phyloP scores from a whole-genome alignment of 179 eudicot genomes.

The Pouteria campechiana region DNA sequence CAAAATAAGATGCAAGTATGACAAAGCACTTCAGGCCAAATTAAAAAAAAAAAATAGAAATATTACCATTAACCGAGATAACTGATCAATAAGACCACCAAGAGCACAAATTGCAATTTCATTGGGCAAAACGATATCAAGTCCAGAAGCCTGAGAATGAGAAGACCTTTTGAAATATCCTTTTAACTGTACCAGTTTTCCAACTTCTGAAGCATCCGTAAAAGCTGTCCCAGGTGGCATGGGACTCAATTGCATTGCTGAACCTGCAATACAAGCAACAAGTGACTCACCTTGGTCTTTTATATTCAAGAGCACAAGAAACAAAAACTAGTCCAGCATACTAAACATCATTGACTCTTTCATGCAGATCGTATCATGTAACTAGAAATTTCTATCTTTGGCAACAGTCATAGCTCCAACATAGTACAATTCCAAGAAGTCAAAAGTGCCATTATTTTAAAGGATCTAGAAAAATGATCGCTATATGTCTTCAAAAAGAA shows the following conservation, averaged over 20 bases:
- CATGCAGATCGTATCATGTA: too few relatives aligned
- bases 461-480: too few relatives aligned
- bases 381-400: too few relatives aligned
- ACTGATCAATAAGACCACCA: conserved; percentile 70
- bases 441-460: too few relatives aligned
- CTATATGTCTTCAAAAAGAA: too few relatives aligned
- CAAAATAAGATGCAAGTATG: not conserved
- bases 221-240: conserved; percentile 38
- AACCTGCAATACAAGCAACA: conserved; percentile 31
- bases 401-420: too few relatives aligned
- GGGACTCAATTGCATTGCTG: conserved; percentile 47
- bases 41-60: not conserved
- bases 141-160: conserved; percentile 35
- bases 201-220: conserved; percentile 50
- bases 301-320: not conserved
- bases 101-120: conserved; percentile 75
- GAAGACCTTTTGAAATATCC: conserved; percentile 63
- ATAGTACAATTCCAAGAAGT: too few relatives aligned
- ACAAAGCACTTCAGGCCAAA: not conserved
- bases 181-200: conserved; percentile 46
- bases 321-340: too few relatives aligned
- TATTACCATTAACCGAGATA: conserved; percentile 77
- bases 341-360: too few relatives aligned
- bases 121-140: conserved; percentile 42
- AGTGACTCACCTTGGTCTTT: not conserved